Evolutionary conservation across 1,139 yeast species (phyloP).

Genomic region (Torulaspora pretoriensis): DNA sequence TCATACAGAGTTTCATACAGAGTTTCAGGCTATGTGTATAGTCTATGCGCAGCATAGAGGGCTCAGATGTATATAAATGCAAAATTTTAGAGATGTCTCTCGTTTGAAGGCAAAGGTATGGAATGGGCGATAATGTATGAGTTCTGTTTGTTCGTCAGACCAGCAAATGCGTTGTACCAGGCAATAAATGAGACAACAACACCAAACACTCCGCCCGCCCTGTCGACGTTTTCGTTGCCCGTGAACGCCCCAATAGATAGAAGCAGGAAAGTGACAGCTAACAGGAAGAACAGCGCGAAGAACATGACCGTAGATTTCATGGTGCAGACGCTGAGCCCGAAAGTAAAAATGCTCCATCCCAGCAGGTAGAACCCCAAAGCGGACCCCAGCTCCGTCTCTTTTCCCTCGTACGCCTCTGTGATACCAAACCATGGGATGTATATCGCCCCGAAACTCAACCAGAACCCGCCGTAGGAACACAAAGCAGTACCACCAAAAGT

Average conservation of each 20-base stretch:
- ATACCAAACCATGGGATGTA: conserved; percentile 62
- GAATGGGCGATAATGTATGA: conserved; percentile 54
- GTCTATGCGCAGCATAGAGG: neutral
- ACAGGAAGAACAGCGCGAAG: conserved; percentile 55
- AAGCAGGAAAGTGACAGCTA: conserved; percentile 59
- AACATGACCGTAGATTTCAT: conserved; percentile 67
- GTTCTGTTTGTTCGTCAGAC: conserved; percentile 62
- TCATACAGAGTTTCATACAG: neutral
- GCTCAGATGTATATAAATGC: neutral
- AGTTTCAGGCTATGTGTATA: neutral
- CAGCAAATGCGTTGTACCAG: conserved; percentile 76
- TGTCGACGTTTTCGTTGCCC: conserved; percentile 39
- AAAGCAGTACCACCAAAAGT: conserved; percentile 85
- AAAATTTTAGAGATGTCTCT: conserved; percentile 4
- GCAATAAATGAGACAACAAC: conserved; percentile 62
- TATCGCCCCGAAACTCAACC: conserved; percentile 72
- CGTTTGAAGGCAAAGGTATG: conserved; percentile 45
- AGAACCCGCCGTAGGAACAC: conserved; percentile 76
- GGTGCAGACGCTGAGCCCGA: conserved; percentile 55
- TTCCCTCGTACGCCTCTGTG: conserved; percentile 44
- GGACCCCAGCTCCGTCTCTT: conserved; percentile 37
- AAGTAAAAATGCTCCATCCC: conserved; percentile 68
- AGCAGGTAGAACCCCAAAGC: conserved; percentile 60
- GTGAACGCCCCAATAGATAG: conserved; percentile 58
- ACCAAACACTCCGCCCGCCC: conserved; percentile 68